Conservation (phyloP, 148 eudicot genomes). For the Drosera capensis region DNA sequence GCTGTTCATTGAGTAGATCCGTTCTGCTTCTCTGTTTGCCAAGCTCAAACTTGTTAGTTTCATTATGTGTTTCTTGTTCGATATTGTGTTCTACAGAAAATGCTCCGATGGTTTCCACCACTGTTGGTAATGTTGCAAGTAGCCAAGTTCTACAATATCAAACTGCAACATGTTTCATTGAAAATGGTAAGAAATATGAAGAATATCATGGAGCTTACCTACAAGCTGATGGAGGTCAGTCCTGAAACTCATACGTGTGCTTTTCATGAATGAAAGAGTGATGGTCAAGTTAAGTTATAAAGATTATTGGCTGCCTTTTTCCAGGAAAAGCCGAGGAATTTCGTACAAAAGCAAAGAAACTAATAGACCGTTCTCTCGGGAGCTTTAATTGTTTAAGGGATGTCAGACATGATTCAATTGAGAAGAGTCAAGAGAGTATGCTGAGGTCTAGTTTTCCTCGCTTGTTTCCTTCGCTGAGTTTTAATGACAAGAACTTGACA, state of each 20-base stretch:
- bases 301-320: constrained; percentile 2
- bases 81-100: constrained; percentile 14
- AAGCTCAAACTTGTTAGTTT: not conserved
- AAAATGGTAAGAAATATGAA: constrained; percentile 26
- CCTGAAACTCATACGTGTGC: constrained; percentile 11
- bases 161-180: constrained; percentile 35
- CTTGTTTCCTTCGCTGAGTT: constrained; percentile 32
- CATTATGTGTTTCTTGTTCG: constrained; percentile 2
- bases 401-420: constrained; percentile 16
- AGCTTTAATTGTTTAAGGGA: constrained; percentile 39
- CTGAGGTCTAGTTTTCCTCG: constrained; percentile 37
- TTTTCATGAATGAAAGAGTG: constrained; percentile 15
- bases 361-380: constrained; percentile 24
- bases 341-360: constrained; percentile 22
- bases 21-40: not conserved
- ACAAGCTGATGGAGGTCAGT: constrained; percentile 27
- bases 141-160: constrained; percentile 42
- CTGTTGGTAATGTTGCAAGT: constrained; percentile 14
- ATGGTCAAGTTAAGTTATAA: not conserved
- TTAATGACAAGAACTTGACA: constrained; percentile 28
- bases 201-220: constrained; percentile 36
- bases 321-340: constrained; percentile 32
- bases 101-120: constrained; percentile 10
- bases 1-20: too few relatives aligned
- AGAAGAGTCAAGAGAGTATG: constrained; percentile 11